Evolutionary conservation across 331 rosid genomes (phyloP).

Genomic region (Pyracantha coccinea): DNA sequence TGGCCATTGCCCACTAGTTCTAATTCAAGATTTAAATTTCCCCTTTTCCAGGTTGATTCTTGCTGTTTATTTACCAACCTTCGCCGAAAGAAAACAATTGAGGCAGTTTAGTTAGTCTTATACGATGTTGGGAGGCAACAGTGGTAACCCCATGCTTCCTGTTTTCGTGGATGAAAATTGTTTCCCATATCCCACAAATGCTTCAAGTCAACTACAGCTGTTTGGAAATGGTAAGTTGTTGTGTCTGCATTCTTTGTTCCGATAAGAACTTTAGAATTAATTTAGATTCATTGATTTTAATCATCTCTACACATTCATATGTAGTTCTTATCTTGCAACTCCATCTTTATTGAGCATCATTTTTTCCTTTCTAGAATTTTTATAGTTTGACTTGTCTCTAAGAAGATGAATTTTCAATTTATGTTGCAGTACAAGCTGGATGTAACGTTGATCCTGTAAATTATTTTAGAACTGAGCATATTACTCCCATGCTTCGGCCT

Average conservation of each 20-base stretch:
- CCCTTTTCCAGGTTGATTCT: constrained; percentile 19
- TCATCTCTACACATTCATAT: neutral
- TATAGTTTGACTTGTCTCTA: constrained; percentile 4
- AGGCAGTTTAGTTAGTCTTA: constrained; percentile 3
- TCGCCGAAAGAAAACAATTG: constrained; percentile 14
- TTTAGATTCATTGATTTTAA: neutral
- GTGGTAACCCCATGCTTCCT: constrained; percentile 55
- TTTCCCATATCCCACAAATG: constrained; percentile 46
- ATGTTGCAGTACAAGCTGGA: constrained; percentile 63
- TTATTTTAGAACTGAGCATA: constrained; percentile 65
- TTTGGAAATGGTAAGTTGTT: constrained; percentile 66
- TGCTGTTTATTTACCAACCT: constrained; percentile 5
- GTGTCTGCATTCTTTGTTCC: neutral
- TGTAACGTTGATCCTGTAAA: constrained; percentile 74
- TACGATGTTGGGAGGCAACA: constrained; percentile 78
- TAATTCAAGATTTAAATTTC: neutral
- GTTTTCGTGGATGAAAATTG: constrained; percentile 57
- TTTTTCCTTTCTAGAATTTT: neutral
- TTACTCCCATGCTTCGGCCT: constrained; percentile 48
- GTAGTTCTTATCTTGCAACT: neutral
- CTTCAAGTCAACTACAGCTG: constrained; percentile 72
- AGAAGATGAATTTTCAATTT: constrained; percentile 11
- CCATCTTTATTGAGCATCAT: neutral
- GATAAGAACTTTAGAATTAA: neutral
- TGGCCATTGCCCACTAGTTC: neutral